phyloP scores from a whole-genome alignment of 768 basidiomycete species.

The Mycena galopus region DNA sequence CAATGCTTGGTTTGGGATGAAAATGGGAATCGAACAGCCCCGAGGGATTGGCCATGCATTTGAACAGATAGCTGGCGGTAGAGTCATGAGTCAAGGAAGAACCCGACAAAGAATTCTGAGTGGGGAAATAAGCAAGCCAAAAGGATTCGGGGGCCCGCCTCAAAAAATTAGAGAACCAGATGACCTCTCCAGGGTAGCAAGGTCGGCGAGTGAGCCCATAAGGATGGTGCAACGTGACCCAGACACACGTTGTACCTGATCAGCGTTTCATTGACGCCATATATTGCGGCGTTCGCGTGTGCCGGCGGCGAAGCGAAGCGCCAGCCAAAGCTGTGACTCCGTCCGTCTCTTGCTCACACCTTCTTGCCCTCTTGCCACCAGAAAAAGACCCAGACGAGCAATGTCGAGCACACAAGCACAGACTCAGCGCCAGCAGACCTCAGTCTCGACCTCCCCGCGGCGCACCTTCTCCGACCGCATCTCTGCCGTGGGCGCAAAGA shows the following conservation, averaged over 20 bases:
- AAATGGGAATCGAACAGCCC: too few relatives aligned
- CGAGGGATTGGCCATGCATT: too few relatives aligned
- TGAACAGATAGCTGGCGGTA: too few relatives aligned
- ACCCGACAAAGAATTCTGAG: too few relatives aligned
- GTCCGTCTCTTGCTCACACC: background rate
- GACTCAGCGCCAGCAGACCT: background rate
- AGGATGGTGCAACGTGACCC: conserved; percentile 14
- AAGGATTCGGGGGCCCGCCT: too few relatives aligned
- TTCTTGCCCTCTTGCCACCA: background rate
- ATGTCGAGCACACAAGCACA: background rate
- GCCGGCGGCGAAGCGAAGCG: conserved; percentile 16
- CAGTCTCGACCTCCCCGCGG: conserved; percentile 5
- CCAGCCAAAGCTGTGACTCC: background rate
- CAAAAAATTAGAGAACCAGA: too few relatives aligned
- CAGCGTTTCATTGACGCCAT: background rate
- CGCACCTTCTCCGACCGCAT: conserved; percentile 25
- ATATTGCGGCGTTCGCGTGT: conserved; percentile 17
- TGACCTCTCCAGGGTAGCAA: too few relatives aligned
- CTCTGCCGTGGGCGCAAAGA: conserved; percentile 30
- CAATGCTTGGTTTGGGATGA: too few relatives aligned
- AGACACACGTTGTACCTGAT: conserved; percentile 20
- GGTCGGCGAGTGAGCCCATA: too few relatives aligned
- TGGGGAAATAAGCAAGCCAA: too few relatives aligned
- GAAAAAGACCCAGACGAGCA: background rate
- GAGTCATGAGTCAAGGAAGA: too few relatives aligned